phyloP scores from a whole-genome alignment of 257 asterid genomes.

The Galeopsis tetrahit region DNA sequence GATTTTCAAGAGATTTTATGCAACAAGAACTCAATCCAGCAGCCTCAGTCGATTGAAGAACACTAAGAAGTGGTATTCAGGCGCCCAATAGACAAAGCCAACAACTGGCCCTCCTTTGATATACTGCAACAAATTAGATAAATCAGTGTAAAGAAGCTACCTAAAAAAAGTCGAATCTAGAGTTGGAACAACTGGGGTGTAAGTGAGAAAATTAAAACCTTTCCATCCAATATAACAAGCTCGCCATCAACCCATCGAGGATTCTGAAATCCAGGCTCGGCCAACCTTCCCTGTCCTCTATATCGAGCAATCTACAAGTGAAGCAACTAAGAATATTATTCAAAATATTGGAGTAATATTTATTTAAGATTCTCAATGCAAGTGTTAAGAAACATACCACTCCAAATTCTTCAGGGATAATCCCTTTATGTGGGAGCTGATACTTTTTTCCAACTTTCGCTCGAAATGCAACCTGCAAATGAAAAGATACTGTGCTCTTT shows the following conservation, averaged over 20 bases:
- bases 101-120: slow-evolving; percentile 94
- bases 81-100: slow-evolving; percentile 94
- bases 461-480: slow-evolving; percentile 86
- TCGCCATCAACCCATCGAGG: slow-evolving; percentile 99
- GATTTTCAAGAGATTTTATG: slow-evolving; percentile 36
- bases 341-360: slow-evolving; percentile 26
- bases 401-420: slow-evolving; percentile 97
- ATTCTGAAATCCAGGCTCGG: slow-evolving; percentile 82
- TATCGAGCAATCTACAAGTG: slow-evolving; percentile 85
- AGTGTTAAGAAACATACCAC: slow-evolving; percentile 63
- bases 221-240: slow-evolving; percentile 91
- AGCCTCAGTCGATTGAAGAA: slow-evolving; percentile 88
- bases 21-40: slow-evolving; percentile 52
- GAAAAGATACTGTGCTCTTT: slow-evolving; percentile 1
- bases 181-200: slow-evolving; percentile 7
- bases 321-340: slow-evolving; percentile 27
- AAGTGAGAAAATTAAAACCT: slow-evolving; percentile 54
- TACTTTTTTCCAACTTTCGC: slow-evolving; percentile 88
- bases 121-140: slow-evolving; percentile 59
- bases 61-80: slow-evolving; percentile 83
- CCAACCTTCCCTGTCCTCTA: slow-evolving; percentile 92
- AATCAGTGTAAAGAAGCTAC: slow-evolving; percentile 27
- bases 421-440: slow-evolving; percentile 96
- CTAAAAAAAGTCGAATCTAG: slow-evolving; percentile 8
- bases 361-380: slow-evolving; percentile 16